Conservation (phyloP, 257 asterid species). For the Voacanga thouarsii region DNA sequence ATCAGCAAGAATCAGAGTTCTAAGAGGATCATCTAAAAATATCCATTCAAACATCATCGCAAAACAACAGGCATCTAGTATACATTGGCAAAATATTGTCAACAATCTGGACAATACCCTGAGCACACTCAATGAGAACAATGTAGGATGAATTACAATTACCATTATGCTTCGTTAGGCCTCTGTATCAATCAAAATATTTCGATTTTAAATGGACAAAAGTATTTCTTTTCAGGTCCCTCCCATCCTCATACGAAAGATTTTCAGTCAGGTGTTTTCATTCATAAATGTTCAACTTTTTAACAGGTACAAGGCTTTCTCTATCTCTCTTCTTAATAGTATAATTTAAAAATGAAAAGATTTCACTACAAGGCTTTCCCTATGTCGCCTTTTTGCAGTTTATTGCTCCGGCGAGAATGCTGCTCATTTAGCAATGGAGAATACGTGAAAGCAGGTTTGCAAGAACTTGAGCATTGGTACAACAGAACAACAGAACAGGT, state of each 20-base stretch:
- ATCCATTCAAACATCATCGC: conserved; percentile 56
- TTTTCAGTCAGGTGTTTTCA: conserved; percentile 88
- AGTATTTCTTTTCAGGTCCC: conserved; percentile 54
- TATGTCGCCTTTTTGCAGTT: conserved; percentile 39
- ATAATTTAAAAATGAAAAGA: not conserved
- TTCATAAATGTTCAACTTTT: conserved; percentile 95
- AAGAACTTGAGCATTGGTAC: conserved; percentile 88
- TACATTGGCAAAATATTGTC: conserved; percentile 82
- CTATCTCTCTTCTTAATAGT: conserved; percentile 9
- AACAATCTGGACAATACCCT: conserved; percentile 61
- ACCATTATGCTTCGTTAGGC: conserved; percentile 12
- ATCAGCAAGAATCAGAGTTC: conserved; percentile 69
- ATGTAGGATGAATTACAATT: conserved; percentile 42
- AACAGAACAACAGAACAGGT: conserved; percentile 64
- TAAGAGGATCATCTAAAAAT: conserved; percentile 63
- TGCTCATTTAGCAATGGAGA: conserved; percentile 98
- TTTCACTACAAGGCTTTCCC: conserved; percentile 6
- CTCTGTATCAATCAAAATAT: conserved; percentile 11
- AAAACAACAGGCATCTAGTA: conserved; percentile 71
- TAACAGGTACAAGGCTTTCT: conserved; percentile 56
- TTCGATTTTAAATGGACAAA: conserved; percentile 5
- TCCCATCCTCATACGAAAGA: conserved; percentile 61
- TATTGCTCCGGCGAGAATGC: conserved; percentile 90
- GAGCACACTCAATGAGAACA: conserved; percentile 59
- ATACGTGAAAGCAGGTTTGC: conserved; percentile 84